Evolutionary conservation across 805 yeast genomes (phyloP), one percentile per base, ranked within the genome.

Genomic region (Spencermartinsiella europaea): DNA sequence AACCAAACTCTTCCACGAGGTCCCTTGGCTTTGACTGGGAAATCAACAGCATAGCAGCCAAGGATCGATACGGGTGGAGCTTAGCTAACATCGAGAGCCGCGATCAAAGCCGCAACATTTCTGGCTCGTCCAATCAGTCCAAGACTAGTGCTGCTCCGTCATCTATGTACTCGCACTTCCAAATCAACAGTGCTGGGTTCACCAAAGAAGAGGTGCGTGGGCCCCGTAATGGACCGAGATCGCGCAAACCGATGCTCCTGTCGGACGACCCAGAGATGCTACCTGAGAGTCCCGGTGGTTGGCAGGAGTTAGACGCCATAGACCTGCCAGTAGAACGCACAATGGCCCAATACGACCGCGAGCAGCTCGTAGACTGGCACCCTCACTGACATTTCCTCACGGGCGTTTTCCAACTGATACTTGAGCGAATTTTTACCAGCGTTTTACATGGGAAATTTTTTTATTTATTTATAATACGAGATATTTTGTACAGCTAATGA

Each of bases 151-250:
- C 48, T 5, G 21, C 22, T 17, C 16, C 19, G 2, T 15, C 34
- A 15, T 31, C 35, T 25, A 39, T 41, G 38, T 25, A 7, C 31
- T 25, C 31, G 7, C 31, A 25, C 12, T 25, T 7, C 12, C 45
- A 44, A 19, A 52, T 52, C 20, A 36, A 42, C 20, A 47, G 55
- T 33, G 55, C 55, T 10, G 55, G 55, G 12, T 52, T 52, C 25
- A 45, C 55, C 14, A 40, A 44, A 27, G 54, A 50, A 25, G 31
- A 25, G 12, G 31, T 12, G 10, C 7, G 31, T 7, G 10, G 31
- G 31, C 31, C 31, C 31, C 31, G 31, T 25, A 25, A 25, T 25
- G 31, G 31, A 7, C 31, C 31, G 12, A 7, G 31, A 7, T 25
- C 31, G 12, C 7, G 31, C 7, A 25, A 25, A 25, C 31, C 31